Base-by-base conservation (phyloP, 371 early-diverging fungal species). In the Sporodiniella umbellata region DNA sequence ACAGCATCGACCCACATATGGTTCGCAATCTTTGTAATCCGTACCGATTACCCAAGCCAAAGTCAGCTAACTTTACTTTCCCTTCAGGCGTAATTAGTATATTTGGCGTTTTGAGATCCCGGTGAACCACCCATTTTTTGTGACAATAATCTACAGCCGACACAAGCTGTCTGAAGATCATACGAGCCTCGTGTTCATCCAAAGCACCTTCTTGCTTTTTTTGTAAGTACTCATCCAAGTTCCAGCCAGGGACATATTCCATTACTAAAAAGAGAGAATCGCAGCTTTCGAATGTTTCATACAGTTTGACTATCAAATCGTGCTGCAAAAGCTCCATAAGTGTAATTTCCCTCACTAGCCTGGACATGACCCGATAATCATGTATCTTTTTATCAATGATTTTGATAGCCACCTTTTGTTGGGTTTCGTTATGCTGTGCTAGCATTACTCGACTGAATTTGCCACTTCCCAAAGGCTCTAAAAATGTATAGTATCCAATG, bases 391-490 rank as follows among this genome's bases (percentile, higher is more conserved):
- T 92, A 68, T 92, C 89, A 39, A 92, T 92, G 31, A 70, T 71
- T 66, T 83, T 83, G 45, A 85, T 64, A 23, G 85, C 85, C 58
- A 72, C 72, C 56, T 80, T 64, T 22, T 78, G 65, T 6, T 68
- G 70, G n/a, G 88, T 92, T 45, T 84, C 54, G 60, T 83, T 86
- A 67, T 93, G 89, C 22, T 81, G 72, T 1, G 89, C 93, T 12
- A 93, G 78, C 62, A 93, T 88, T 19, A 95, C 98, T 47, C 87
- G 80, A 52, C 91, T 89, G 56, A 92, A 93, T 54, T 92, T 93
- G 21, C 96, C 96, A 48, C 85, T 87, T 12, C 95, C 98, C 5
- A 96, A 70, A 15, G 83, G 81, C 56, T 80, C 83, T 33, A 84
- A 68, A 49, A 94, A 83, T 3, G 75, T 75, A 65, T 94, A 97